Evolutionary conservation across 345 rosid genomes (phyloP), one percentile per base, ranked within the genome.

Genomic region (Combretum micranthum): DNA sequence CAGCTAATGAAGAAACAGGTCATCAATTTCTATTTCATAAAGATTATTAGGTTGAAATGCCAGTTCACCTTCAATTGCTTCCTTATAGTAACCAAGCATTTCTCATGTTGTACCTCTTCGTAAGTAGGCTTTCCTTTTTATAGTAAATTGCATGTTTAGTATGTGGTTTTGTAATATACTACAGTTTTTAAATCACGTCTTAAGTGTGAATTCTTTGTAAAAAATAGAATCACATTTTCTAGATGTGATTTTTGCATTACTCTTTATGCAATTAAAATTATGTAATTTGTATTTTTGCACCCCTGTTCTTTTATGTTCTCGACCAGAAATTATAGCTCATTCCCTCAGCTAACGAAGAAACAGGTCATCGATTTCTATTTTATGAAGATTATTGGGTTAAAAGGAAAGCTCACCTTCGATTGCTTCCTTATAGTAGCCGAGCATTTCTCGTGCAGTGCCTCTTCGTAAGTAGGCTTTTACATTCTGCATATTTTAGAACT

Each of bases 101-200:
- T 94, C 99, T 67, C 95, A 76, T 16, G 99, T 95, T 17, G 97
- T 94, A 69, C 92, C 99, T 82, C 99, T 83, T 56, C 97, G 75
- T 57, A 94, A 70, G 76, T 85, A 90, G 49, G 99, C 88, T 75
- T 94, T 94, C n/a, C n/a, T n/a, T n/a, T n/a, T n/a, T n/a, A n/a
- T n/a, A n/a, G n/a, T n/a, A n/a, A n/a, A n/a, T n/a, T n/a, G n/a
- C n/a, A n/a, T n/a, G n/a, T n/a, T n/a, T n/a, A n/a, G n/a, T n/a
- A n/a, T n/a, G n/a, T n/a, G n/a, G n/a, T n/a, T n/a, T n/a, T n/a
- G n/a, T n/a, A n/a, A n/a, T n/a, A n/a, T n/a, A n/a, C n/a, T n/a
- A n/a, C n/a, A n/a, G n/a, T n/a, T n/a, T n/a, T n/a, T n/a, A n/a
- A n/a, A n/a, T n/a, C n/a, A n/a, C n/a, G n/a, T n/a, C n/a, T n/a